Evolutionary conservation across 2,329 filamentous ascomycete species (phyloP), one percentile per base, ranked within the genome.

Genomic region (Ophiobolus disseminans): DNA sequence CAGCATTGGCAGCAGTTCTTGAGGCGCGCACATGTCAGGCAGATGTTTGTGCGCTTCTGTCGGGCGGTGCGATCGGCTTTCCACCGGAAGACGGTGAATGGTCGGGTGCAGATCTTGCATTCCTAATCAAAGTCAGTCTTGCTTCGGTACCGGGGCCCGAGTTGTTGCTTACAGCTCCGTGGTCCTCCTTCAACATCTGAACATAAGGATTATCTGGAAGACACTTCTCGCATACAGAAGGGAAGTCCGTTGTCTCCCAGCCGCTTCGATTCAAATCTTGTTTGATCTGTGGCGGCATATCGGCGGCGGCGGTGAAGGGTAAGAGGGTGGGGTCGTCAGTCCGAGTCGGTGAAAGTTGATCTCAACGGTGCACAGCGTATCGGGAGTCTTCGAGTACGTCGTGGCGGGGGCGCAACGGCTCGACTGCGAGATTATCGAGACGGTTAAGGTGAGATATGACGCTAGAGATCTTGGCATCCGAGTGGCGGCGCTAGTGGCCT

Each of bases 1-100:
- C 94, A 99, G 76, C 88, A 93, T 78, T 99, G 94, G 70, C 94
- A 99, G 79, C 94, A 97, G 78, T 99, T 99, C 77, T 99, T 99
- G 60, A 97, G 82, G 35, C 94, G 89, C 17, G 94, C 93, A 79
- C 94, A 99, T 31, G 94, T 99, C 19, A 99, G 81, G 74, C 94
- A 99, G 66, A 97, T 95, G 65, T 90, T 96, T 45, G 93, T 97
- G 60, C 90, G 87, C 76, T 95, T 96, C 73, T 93, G 92, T 54
- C 92, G 89, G 20, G 91, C 86, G 2, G 92, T 94, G 48, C 94
- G 90, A 72, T 96, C 92, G 56, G 90, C 87, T 65, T 93, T 93
- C 93, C 93, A 99, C 64, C 87, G 86, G 73, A 99, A 99, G 44
- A 97, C 84, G 20, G 94, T 97, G 69, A 97, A 99, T 0, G 94